Evolutionary conservation across 208 protist species (phyloP).

Genomic region (Trypanosoma theileri): DNA sequence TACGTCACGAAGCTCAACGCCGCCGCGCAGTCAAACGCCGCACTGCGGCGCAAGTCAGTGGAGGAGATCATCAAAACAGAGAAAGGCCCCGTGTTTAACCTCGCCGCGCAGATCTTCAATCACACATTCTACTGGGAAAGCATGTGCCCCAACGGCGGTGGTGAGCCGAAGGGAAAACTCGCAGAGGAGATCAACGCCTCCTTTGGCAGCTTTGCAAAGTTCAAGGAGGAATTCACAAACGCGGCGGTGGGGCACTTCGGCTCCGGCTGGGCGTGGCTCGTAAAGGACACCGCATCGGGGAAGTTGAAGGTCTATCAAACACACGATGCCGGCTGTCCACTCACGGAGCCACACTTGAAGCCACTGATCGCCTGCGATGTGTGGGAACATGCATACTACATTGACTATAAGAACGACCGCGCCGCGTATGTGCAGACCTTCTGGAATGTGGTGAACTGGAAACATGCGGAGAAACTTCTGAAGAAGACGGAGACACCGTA

Average conservation of each 20-base stretch:
- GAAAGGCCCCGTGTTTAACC: slow-evolving; percentile 90
- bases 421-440: slow-evolving; percentile 88
- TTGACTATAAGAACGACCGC: slow-evolving; percentile 94
- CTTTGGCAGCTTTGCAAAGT: slow-evolving; percentile 88
- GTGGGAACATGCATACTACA: slow-evolving; percentile 96
- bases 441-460: slow-evolving; percentile 95
- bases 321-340: slow-evolving; percentile 63
- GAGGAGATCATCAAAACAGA: slow-evolving; percentile 81
- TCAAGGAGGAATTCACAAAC: slow-evolving; percentile 93
- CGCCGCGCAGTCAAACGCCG: slow-evolving; percentile 58
- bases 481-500: background rate
- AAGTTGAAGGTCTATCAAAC: slow-evolving; percentile 85
- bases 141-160: slow-evolving; percentile 66
- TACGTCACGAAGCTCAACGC: slow-evolving; percentile 92
- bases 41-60: slow-evolving; percentile 65
- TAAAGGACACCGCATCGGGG: slow-evolving; percentile 76
- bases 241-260: slow-evolving; percentile 91
- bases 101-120: slow-evolving; percentile 93
- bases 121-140: slow-evolving; percentile 94
- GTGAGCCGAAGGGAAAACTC: slow-evolving; percentile 60
- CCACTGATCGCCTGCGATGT: slow-evolving; percentile 92
- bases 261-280: slow-evolving; percentile 95
- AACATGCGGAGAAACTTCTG: slow-evolving; percentile 52
- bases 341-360: slow-evolving; percentile 42
- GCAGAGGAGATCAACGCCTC: slow-evolving; percentile 65